Base-by-base conservation (phyloP, 75 land plant genomes). In the Selaginella tamariscina region DNA sequence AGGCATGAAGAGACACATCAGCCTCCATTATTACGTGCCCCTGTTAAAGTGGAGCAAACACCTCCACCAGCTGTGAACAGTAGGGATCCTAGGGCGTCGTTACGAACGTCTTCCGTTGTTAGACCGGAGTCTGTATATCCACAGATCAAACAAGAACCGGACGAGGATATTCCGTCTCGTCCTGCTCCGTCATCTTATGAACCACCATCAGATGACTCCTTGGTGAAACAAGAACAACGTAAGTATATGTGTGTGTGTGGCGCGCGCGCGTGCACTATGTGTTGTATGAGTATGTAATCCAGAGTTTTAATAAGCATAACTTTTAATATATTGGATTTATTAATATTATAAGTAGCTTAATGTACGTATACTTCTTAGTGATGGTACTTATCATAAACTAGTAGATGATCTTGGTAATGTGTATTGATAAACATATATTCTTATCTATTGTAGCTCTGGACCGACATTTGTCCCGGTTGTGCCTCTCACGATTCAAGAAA, bases 401-500 rank as follows among this genome's bases (percentile, higher is more conserved):
- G 49, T 5, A 39, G 49, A 39, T 5, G 49, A 39, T 5, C 49
- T 39, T 39, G 11, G 11, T 5, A 15, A 15, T 5, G 11, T 39
- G 49, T 5, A 5, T 39, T 39, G 49, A 5, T 15, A 5, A 39
- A 15, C 49, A n/a, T n/a, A n/a, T n/a, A n/a, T n/a, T n/a, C n/a
- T n/a, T n/a, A n/a, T n/a, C n/a, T n/a, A n/a, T n/a, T n/a, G n/a
- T n/a, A n/a, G n/a, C n/a, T n/a, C n/a, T n/a, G n/a, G n/a, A n/a
- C n/a, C n/a, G n/a, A n/a, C n/a, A n/a, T 39, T 39, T 49, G 78
- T 80, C 26, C 29, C 32, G 15, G 81, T 73, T 73, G 70, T 86
- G 33, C 75, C 77, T 2, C 70, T 87, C 31, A 64, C 83, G 0
- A 81, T 73, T 39, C 88, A 86, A 15, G 82, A 83, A 49, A 80